These are phyloP conservation scores for Trichoderma sp. DNA, from an alignment of 2,329 filamentous ascomycete species.

Conservation along the genomic window DNA sequence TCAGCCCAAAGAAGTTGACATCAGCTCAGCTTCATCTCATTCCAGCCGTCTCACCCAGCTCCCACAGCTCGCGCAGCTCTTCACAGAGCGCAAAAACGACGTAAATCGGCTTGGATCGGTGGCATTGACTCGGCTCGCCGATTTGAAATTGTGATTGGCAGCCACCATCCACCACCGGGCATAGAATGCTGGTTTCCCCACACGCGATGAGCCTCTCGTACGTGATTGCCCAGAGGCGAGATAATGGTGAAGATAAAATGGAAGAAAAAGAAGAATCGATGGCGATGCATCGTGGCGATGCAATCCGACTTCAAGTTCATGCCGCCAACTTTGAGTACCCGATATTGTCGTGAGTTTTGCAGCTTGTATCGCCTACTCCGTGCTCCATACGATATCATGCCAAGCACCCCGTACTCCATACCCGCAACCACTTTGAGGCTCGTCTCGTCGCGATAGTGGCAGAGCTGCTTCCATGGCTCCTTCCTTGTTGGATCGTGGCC, in stretches of 20 bases:
- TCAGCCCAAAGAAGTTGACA: constrained; percentile 4
- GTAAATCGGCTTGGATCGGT: too few species aligned
- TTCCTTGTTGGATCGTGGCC: constrained; percentile 18
- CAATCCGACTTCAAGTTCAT: background rate
- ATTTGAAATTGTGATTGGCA: constrained; percentile 7
- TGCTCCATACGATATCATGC: background rate
- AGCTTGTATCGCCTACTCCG: background rate
- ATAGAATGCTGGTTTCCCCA: too few species aligned
- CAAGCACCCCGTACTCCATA: background rate
- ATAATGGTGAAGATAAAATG: too few species aligned
- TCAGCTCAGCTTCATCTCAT: background rate
- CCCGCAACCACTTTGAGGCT: background rate
- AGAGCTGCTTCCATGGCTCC: constrained; percentile 14
- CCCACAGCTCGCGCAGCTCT: constrained; percentile 6
- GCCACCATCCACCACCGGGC: too few species aligned
- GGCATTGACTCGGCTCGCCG: too few species aligned
- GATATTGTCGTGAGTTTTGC: too few species aligned
- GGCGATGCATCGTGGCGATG: too few species aligned
- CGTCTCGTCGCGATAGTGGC: constrained; percentile 10
- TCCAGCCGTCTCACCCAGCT: constrained; percentile 2
- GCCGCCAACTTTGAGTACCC: background rate
- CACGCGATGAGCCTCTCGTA: too few species aligned
- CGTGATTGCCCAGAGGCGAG: too few species aligned
- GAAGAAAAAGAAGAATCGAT: too few species aligned
- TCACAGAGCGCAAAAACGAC: background rate